A percentile compares a stretch with the other conserved stretches of the same genome.
phyloP scores from a whole-genome alignment of 2,329 filamentous ascomycete species.

The Knoxdaviesia proteae region DNA sequence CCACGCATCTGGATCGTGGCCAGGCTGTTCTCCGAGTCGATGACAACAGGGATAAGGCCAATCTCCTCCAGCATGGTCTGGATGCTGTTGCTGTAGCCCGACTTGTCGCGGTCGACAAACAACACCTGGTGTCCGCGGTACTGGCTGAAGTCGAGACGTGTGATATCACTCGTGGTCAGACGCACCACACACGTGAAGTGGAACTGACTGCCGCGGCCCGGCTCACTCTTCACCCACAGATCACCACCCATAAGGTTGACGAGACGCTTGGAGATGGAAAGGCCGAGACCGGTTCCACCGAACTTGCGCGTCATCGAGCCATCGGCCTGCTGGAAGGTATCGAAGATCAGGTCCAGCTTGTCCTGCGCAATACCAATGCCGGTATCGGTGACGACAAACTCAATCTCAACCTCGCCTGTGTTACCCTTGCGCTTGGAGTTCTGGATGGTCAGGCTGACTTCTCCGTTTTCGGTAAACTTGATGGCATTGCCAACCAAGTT shows the following conservation, averaged over 20 bases:
- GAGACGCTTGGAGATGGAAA: slow-evolving; percentile 87
- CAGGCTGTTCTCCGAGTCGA: slow-evolving; percentile 54
- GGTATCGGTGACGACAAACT: slow-evolving; percentile 89
- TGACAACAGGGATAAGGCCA: slow-evolving; percentile 62
- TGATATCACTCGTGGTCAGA: slow-evolving; percentile 59
- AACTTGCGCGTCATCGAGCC: slow-evolving; percentile 93
- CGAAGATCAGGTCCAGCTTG: slow-evolving; percentile 92
- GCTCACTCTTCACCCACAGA: slow-evolving; percentile 87
- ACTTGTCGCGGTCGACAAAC: slow-evolving; percentile 82
- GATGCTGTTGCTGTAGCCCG: slow-evolving; percentile 56
- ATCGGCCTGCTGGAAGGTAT: slow-evolving; percentile 96
- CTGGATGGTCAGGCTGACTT: slow-evolving; percentile 82
- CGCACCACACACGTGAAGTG: slow-evolving; percentile 90
- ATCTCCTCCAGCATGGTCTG: slow-evolving; percentile 57
- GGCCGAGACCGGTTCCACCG: slow-evolving; percentile 76
- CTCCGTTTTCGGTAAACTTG: slow-evolving; percentile 94
- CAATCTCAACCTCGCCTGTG: slow-evolving; percentile 57
- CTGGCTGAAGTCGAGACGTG: slow-evolving; percentile 61
- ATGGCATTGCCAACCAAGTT: slow-evolving; percentile 97
- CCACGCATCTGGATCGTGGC: slow-evolving; percentile 30
- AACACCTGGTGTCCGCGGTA: slow-evolving; percentile 84
- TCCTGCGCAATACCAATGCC: slow-evolving; percentile 92
- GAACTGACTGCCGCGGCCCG: slow-evolving; percentile 81
- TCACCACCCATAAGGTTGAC: slow-evolving; percentile 94
- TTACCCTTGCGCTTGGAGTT: slow-evolving; percentile 41